Conservation (phyloP, 768 basidiomycete genomes). For the Amanita fuliginea region DNA sequence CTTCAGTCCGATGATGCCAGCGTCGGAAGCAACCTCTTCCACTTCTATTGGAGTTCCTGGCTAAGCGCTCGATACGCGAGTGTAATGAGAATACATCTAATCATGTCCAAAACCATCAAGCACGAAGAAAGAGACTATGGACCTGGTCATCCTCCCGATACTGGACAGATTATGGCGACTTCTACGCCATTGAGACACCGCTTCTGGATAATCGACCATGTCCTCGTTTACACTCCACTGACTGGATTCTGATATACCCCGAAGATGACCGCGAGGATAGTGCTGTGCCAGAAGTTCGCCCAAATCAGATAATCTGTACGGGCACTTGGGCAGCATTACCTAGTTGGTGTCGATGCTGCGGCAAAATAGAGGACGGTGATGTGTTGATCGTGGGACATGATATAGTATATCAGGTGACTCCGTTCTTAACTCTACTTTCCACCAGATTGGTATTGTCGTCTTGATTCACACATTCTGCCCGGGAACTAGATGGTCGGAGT, state of each 20-base stretch:
- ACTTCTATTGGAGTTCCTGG: no score
- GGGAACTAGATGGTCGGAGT: constrained; percentile 79
- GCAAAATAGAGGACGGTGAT: constrained; percentile 48
- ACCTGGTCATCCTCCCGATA: constrained; percentile 55
- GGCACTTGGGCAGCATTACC: constrained; percentile 34
- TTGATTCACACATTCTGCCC: constrained; percentile 49
- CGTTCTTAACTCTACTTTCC: constrained; percentile 73
- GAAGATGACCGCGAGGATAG: constrained; percentile 41
- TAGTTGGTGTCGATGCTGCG: constrained; percentile 59
- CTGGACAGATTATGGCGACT: constrained; percentile 72
- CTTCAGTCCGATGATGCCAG: no score
- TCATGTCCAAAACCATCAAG: not conserved
- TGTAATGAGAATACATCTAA: no score
- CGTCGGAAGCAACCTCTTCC: no score
- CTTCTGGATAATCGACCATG: constrained; percentile 57
- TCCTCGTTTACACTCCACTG: constrained; percentile 77
- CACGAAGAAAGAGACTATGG: not conserved
- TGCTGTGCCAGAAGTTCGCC: constrained; percentile 38
- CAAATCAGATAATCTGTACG: constrained; percentile 41
- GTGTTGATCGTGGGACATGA: constrained; percentile 14
- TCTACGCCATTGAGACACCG: constrained; percentile 52
- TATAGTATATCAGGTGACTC: no score
- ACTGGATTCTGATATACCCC: constrained; percentile 43
- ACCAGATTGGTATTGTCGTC: constrained; percentile 81
- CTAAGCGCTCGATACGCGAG: no score